A percentile compares a stretch with the other conserved stretches of the same genome.
phyloP scores from a whole-genome alignment of 2,329 filamentous ascomycete species.

The Bretziella fagacearum region DNA sequence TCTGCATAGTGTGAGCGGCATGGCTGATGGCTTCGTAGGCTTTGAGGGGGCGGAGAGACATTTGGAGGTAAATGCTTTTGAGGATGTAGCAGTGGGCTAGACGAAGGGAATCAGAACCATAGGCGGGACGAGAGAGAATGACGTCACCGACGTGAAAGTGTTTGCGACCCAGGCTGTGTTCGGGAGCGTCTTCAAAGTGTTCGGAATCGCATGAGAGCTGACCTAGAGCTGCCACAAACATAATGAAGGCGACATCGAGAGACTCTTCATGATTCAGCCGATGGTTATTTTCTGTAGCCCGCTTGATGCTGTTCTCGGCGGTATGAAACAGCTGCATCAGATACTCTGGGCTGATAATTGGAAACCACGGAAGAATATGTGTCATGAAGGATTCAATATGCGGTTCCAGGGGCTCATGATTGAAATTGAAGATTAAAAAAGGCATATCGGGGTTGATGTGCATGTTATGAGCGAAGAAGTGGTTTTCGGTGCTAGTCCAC shows the following conservation, averaged over 20 bases:
- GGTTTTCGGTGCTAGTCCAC: slow-evolving; percentile 11
- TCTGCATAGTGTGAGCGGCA: slow-evolving; percentile 10
- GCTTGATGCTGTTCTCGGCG: slow-evolving; percentile 3
- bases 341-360: slow-evolving; percentile 16
- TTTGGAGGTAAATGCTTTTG: slow-evolving; percentile 15
- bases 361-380: slow-evolving; percentile 17
- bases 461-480: slow-evolving; percentile 3
- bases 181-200: slow-evolving; percentile 7
- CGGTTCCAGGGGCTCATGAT: slow-evolving; percentile 11
- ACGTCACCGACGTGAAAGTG: slow-evolving; percentile 16
- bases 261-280: neutral
- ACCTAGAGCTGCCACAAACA: slow-evolving; percentile 16
- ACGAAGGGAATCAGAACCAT: neutral
- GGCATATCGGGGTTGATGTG: neutral
- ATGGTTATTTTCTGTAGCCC: neutral
- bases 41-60: slow-evolving; percentile 16
- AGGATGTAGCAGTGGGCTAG: slow-evolving; percentile 16
- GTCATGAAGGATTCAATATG: slow-evolving; percentile 15
- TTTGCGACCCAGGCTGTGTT: slow-evolving; percentile 6
- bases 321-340: slow-evolving; percentile 11
- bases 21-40: slow-evolving; percentile 16
- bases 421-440: slow-evolving; percentile 12
- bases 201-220: slow-evolving; percentile 8
- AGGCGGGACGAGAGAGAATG: neutral
- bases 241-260: slow-evolving; percentile 13